A percentile compares a stretch with the other conserved stretches of the same genome.
phyloP scores from a whole-genome alignment of 257 asterid species.

The Henckelia pumila region DNA sequence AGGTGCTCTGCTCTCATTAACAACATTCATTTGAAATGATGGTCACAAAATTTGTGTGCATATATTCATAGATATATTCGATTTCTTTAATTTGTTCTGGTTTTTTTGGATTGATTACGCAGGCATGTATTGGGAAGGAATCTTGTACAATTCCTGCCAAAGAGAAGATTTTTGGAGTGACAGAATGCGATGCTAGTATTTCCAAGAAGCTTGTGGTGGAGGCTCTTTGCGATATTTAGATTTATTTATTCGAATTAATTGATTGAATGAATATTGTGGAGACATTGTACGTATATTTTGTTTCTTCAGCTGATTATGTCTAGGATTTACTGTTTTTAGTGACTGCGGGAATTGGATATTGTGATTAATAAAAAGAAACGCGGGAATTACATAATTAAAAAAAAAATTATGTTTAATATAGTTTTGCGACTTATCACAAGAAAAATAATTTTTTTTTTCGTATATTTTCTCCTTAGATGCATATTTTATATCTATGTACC shows the following conservation, averaged over 20 bases:
- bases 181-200: conserved; percentile 28
- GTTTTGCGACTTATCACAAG: too few relatives aligned
- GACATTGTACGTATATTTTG: background rate
- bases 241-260: background rate
- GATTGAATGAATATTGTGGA: background rate
- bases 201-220: conserved; percentile 48
- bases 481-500: too few relatives aligned
- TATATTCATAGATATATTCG: too few relatives aligned
- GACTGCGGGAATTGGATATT: background rate
- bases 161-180: conserved; percentile 37
- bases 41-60: too few relatives aligned
- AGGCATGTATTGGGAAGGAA: conserved; percentile 51
- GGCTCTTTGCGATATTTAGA: conserved; percentile 33
- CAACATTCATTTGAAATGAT: background rate
- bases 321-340: background rate
- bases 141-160: conserved; percentile 35
- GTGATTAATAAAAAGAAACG: background rate
- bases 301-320: background rate
- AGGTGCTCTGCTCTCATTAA: too few relatives aligned
- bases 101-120: background rate
- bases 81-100: too few relatives aligned
- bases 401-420: background rate
- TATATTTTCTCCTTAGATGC: too few relatives aligned
- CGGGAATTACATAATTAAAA: too few relatives aligned
- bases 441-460: too few relatives aligned